Evolutionary conservation across 2,329 filamentous ascomycete species (phyloP), one percentile per base, ranked within the genome.

Genomic region (Massarina eburnea): DNA sequence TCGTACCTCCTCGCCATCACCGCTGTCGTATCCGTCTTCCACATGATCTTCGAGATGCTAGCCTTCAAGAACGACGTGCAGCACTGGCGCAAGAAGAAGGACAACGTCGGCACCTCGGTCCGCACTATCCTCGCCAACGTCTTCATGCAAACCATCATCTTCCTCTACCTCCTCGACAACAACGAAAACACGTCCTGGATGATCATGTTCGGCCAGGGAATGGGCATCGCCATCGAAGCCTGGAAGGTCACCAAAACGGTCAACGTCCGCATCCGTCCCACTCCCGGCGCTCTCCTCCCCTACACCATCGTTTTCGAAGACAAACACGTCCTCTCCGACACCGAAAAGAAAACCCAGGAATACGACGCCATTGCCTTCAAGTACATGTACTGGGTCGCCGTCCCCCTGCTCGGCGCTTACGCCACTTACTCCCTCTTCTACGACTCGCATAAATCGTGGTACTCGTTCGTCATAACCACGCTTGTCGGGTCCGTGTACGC

Each of bases 11-110:
- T 99, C 30, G 85, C 80, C 20, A 85, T 95, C 24, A 99, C 94
- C 1, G 84, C 84, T 20, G 71, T 95, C 8, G 94, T 95, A 58
- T 91, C 84, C 54, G 80, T 99, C 46, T 79, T 94, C 30, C 94
- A 99, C 74, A 91, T 96, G 80, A 77, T 99, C 58, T 92, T 99
- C 54, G 94, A 99, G 73, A 91, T 88, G 64, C 81, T 99, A 26
- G 94, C 94, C 1, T 99, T 99, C 76, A 96, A 95, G 64, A 96
- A 88, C 67, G 94, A 99, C 68, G 96, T 99, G 68, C 79, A 91
- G 39, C 94, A 99, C 73, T 99, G 94, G 83, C 89, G 91, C 67
- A 96, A 97, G 78, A 99, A 99, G 86, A 99, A 99, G 79, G 95
- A 97, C 75, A 94, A 96, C 48, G 88, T 99, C 21, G 94, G 94